Evolutionary conservation across 768 basidiomycete species (phyloP), one percentile per base, ranked within the genome.

Genomic region (Leccinellum luteum): DNA sequence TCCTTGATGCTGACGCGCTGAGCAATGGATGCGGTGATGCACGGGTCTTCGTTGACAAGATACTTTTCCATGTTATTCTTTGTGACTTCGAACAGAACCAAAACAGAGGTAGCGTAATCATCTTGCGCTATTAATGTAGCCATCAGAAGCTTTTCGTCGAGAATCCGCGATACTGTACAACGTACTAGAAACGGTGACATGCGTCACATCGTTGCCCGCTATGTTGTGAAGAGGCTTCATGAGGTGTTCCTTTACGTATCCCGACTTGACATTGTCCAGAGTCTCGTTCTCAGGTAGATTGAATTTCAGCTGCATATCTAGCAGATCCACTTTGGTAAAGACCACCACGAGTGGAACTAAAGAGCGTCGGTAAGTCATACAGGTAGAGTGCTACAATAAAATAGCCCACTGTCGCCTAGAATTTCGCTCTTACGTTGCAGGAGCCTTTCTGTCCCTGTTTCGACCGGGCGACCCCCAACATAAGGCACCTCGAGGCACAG

Each of bases 11-110:
- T 44, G 6, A 13, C 23, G 13, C 12, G 21, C 21, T 23, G 43
- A 44, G 43, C 43, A 0, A 23, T 21, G 1, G 0, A 1, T 44
- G 13, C 3, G 0, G 7, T 6, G 12, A 7, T 6, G 2, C 0
- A 3, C 0, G 43, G 43, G 5, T 0, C 43, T 44, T 13, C 43
- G 13, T 13, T 3, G 19, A 23, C 10, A 44, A 8, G 19, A 1
- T 23, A 44, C 0, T 44, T 23, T 44, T 12, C 7, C 43, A 44
- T 6, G 0, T 13, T 23, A 0, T 44, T 2, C 10, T 21, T 23
- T 10, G 1, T 44, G 12, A 8, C 21, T 0, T 21, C 0, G 3
- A 44, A 21, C 4, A 44, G 12, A 14, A 0, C 0, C 4, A 0
- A 8, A 23, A 44, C 0, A 44, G 21, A 6, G 13, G 1, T 4